phyloP scores from a whole-genome alignment of 2,329 filamentous ascomycete genomes.

The Penicillium fuscoglaucum region DNA sequence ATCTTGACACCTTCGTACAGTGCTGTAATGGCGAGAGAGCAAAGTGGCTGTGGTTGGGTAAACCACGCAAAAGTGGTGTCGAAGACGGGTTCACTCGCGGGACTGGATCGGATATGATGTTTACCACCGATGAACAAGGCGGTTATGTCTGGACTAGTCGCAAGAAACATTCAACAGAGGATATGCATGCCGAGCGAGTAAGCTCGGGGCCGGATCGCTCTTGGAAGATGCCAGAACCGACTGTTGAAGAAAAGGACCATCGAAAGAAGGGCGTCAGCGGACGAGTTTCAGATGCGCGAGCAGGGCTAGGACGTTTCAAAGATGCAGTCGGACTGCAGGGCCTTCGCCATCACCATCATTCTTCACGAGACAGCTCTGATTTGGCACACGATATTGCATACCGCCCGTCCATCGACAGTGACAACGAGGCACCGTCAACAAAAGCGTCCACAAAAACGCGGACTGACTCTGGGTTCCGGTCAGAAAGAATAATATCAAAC shows the following conservation, averaged over 20 bases:
- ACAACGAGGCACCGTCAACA: constrained; percentile 23
- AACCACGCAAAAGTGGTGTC: constrained; percentile 64
- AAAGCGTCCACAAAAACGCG: constrained; percentile 16
- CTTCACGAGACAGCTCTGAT: constrained; percentile 38
- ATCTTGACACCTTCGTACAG: constrained; percentile 79
- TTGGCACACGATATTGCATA: constrained; percentile 32
- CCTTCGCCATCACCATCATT: constrained; percentile 43
- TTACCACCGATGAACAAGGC: constrained; percentile 48
- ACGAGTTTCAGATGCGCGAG: constrained; percentile 76
- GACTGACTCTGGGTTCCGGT: constrained; percentile 17
- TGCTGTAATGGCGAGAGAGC: constrained; percentile 77
- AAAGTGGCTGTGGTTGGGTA: constrained; percentile 95
- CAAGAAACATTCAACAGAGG: constrained; percentile 44
- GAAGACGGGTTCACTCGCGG: constrained; percentile 34
- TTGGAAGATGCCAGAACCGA: constrained; percentile 33
- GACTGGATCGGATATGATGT: constrained; percentile 44
- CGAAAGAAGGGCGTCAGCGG: constrained; percentile 73
- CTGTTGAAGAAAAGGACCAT: constrained; percentile 43
- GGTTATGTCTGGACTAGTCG: constrained; percentile 49
- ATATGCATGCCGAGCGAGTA: constrained; percentile 32
- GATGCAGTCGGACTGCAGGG: constrained; percentile 67
- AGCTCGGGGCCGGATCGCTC: constrained; percentile 33
- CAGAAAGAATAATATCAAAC: constrained; percentile 21
- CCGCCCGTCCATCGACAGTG: constrained; percentile 31
- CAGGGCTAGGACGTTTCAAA: constrained; percentile 80